Conservation (phyloP, 495 filamentous ascomycete species). For the Stereocaulon alpinum region DNA sequence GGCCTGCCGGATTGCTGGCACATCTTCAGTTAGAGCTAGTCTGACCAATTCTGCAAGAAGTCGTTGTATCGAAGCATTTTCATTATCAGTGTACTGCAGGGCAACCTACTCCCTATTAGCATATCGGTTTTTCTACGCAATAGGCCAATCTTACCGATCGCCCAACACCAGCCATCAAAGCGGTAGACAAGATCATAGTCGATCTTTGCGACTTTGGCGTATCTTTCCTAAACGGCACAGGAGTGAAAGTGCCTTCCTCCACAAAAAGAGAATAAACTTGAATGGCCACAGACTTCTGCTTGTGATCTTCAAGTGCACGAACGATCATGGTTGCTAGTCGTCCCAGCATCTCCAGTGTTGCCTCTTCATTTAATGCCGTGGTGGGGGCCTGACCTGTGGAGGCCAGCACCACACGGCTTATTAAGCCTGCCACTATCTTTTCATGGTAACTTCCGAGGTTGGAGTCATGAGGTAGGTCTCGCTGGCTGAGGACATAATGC, state of each 20-base stretch:
- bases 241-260: conserved; percentile 26
- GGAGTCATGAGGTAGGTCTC: conserved; percentile 36
- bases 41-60: conserved; percentile 35
- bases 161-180: conserved; percentile 47
- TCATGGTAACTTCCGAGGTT: conserved; percentile 50
- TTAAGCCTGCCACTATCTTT: conserved; percentile 46
- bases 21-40: conserved; percentile 27
- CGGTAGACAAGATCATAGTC: conserved; percentile 51
- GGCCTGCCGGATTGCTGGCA: conserved; percentile 38
- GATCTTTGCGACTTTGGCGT: conserved; percentile 31
- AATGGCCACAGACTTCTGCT: conserved; percentile 44
- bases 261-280: conserved; percentile 51
- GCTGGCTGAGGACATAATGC: conserved; percentile 52
- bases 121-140: conserved; percentile 3
- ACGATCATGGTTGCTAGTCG: conserved; percentile 53
- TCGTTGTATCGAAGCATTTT: conserved; percentile 24
- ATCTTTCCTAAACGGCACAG: conserved; percentile 33
- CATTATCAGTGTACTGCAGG: conserved; percentile 26
- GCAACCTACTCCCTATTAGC: conserved; percentile 15
- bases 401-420: conserved; percentile 35
- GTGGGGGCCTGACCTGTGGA: conserved; percentile 32
- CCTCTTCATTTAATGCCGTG: conserved; percentile 41
- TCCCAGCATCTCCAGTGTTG: conserved; percentile 53
- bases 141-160: conserved; percentile 29
- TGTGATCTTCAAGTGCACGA: conserved; percentile 39